Conservation (phyloP, 2,329 filamentous ascomycete species). For the Ophidiomyces ophidiicola region DNA sequence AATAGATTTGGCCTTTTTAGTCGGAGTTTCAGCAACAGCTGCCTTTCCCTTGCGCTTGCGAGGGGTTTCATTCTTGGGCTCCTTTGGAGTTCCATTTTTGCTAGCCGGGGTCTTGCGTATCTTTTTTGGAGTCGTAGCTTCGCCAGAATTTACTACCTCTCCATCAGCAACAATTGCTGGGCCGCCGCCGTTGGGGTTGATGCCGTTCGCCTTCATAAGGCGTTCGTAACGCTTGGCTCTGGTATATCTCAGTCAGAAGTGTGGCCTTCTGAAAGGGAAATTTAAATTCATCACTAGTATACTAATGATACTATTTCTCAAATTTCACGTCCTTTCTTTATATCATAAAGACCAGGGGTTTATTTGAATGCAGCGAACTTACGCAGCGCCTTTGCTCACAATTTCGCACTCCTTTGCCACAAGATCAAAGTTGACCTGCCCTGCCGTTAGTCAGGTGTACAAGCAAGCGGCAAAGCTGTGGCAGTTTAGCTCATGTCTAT, state of each 20-base stretch:
- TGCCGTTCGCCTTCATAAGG: conserved; percentile 48
- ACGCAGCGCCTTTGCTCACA: conserved; percentile 57
- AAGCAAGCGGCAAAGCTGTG: too few species aligned
- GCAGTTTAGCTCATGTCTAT: too few species aligned
- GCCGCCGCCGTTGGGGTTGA: conserved; percentile 23
- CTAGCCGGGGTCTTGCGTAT: conserved; percentile 20
- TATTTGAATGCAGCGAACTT: conserved; percentile 33
- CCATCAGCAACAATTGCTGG: neutral
- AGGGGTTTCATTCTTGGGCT: conserved; percentile 3
- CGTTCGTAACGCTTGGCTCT: conserved; percentile 59
- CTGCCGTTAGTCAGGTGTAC: conserved; percentile 5
- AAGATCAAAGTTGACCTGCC: conserved; percentile 51
- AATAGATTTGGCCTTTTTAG: conserved; percentile 15
- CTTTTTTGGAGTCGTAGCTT: conserved; percentile 17
- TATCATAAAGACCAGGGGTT: too few species aligned
- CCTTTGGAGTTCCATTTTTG: conserved; percentile 17
- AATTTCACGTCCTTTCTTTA: too few species aligned
- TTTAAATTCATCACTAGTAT: too few species aligned
- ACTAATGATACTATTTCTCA: too few species aligned
- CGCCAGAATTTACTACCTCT: conserved; percentile 16
- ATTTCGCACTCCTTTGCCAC: conserved; percentile 55
- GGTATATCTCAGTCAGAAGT: conserved; percentile 6
- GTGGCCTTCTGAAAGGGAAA: too few species aligned
- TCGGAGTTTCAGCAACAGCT: conserved; percentile 6
- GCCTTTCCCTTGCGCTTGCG: conserved; percentile 15